Conservation (phyloP, 768 basidiomycete species). For the Tulasnella sp. region DNA sequence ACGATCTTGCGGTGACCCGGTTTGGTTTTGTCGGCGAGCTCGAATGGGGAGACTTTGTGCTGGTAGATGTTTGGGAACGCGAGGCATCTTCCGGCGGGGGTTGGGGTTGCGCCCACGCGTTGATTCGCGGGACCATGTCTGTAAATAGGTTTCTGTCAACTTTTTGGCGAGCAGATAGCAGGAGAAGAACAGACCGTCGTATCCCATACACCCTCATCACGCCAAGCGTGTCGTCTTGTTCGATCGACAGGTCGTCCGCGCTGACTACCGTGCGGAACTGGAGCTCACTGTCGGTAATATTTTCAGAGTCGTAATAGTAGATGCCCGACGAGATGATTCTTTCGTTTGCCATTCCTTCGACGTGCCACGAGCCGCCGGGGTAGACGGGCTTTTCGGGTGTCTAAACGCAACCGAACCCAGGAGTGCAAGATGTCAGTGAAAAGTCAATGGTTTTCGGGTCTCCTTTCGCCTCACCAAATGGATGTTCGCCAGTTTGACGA, state of each 20-base stretch:
- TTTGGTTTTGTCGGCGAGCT: slow-evolving; percentile 24
- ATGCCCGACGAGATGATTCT: too few species aligned
- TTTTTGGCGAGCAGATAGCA: too few species aligned
- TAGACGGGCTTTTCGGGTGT: too few species aligned
- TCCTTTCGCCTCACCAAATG: slow-evolving; percentile 37
- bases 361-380: too few species aligned
- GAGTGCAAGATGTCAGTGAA: too few species aligned
- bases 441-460: too few species aligned
- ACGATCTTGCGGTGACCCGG: slow-evolving; percentile 33
- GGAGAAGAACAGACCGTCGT: neutral
- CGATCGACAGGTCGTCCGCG: slow-evolving; percentile 36
- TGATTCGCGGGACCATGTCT: neutral
- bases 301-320: slow-evolving; percentile 30
- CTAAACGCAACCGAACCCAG: too few species aligned
- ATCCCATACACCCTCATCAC: slow-evolving; percentile 54
- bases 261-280: slow-evolving; percentile 42
- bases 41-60: slow-evolving; percentile 30
- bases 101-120: neutral
- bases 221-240: slow-evolving; percentile 40
- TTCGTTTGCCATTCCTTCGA: too few species aligned
- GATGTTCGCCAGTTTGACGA: slow-evolving; percentile 45
- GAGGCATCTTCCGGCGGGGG: slow-evolving; percentile 19
- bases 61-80: slow-evolving; percentile 35
- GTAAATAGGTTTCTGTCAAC: neutral
- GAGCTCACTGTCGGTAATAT: slow-evolving; percentile 44